Percentiles rank a stretch among this genome's conserved stretches.
Evolutionary conservation across 2,329 filamentous ascomycete genomes (phyloP).

Genomic region (Metarhizium album): DNA sequence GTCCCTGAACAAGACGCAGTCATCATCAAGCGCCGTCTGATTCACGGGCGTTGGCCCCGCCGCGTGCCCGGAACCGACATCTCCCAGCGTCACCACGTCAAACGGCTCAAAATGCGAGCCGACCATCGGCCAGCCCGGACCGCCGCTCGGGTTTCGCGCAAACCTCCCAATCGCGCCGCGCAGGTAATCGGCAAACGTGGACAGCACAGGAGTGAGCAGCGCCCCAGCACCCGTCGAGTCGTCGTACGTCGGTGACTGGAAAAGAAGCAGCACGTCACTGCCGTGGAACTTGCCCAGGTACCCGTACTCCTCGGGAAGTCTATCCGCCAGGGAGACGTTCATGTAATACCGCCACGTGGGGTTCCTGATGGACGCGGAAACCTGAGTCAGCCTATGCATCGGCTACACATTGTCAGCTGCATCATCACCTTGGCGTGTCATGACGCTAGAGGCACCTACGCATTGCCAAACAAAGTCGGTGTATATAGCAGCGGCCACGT

Average conservation of each 20-base stretch:
- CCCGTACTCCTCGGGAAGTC: constrained; percentile 10
- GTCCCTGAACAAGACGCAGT: constrained; percentile 12
- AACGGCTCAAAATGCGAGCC: constrained; percentile 12
- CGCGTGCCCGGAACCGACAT: constrained; percentile 3
- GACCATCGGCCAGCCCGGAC: constrained; percentile 16
- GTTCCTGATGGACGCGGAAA: too few relatives aligned
- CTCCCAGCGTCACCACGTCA: constrained; percentile 14
- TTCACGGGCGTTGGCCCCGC: constrained; percentile 12
- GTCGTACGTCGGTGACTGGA: constrained; percentile 8
- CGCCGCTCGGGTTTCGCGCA: constrained; percentile 12
- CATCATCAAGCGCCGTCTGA: constrained; percentile 9
- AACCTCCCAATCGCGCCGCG: constrained; percentile 15
- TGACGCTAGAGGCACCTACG: constrained; percentile 11
- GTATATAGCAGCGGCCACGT: constrained; percentile 15
- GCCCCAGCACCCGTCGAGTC: too few relatives aligned
- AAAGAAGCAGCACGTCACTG: constrained; percentile 15
- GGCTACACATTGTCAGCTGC: too few relatives aligned
- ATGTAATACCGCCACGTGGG: too few relatives aligned
- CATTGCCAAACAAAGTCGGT: constrained; percentile 18
- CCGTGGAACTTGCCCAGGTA: constrained; percentile 18
- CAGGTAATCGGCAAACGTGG: constrained; percentile 14
- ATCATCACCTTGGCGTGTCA: too few relatives aligned
- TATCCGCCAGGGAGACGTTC: not conserved
- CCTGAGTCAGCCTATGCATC: too few relatives aligned
- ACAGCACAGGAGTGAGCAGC: constrained; percentile 11